Percentiles rank a stretch among this genome's conserved stretches.
Conservation (phyloP, 1,284 basidiomycete species). For the Cutaneotrichosporon dermatis region DNA sequence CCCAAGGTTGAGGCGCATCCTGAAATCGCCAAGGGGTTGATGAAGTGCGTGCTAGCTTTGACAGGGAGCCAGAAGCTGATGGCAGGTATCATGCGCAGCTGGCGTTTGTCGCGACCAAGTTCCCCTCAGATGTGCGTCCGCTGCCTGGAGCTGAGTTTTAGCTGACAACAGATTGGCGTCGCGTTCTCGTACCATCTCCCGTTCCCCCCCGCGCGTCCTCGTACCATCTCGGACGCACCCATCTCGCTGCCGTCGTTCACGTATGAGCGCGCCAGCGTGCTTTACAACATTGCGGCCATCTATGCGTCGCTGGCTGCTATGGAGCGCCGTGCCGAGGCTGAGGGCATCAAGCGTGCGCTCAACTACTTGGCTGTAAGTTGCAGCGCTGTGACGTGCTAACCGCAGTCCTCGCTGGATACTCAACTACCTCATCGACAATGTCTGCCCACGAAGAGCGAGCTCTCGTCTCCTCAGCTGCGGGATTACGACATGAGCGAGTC, state of each 20-base stretch:
- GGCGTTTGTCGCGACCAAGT: constrained; percentile 66
- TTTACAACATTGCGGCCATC: constrained; percentile 80
- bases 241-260: constrained; percentile 65
- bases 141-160: no score
- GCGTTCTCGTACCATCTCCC: constrained; percentile 69
- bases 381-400: background rate
- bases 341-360: constrained; percentile 69
- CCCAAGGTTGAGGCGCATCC: constrained; percentile 56
- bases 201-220: constrained; percentile 60
- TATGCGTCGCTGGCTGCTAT: constrained; percentile 56
- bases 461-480: constrained; percentile 45
- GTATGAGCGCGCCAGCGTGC: constrained; percentile 69
- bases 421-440: constrained; percentile 59
- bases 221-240: constrained; percentile 53
- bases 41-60: constrained; percentile 44
- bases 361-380: constrained; percentile 65
- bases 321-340: constrained; percentile 63
- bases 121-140: constrained; percentile 60
- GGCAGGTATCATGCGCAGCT: constrained; percentile 84
- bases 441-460: constrained; percentile 58
- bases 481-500: constrained; percentile 60
- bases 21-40: constrained; percentile 42
- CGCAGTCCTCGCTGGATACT: constrained; percentile 71
- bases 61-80: constrained; percentile 35
- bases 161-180: constrained; percentile 62